These are phyloP conservation scores for Trichophyton benhamiae DNA, from an alignment of 2,329 filamentous ascomycete species.

Conservation along the genomic window DNA sequence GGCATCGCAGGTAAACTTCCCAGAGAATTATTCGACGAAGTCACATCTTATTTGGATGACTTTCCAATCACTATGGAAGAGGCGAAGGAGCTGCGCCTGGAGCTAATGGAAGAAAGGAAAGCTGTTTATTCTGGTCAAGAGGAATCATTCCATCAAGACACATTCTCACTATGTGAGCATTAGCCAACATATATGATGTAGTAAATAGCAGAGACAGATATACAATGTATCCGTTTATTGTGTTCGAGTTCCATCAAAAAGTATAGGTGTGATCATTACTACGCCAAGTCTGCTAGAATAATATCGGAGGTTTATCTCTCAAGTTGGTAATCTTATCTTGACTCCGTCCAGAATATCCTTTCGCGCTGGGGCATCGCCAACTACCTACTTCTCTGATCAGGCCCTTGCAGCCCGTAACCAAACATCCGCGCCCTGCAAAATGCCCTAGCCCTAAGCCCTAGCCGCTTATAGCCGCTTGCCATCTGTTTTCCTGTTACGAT, in stretches of 20 bases:
- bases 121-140: background rate
- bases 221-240: no score
- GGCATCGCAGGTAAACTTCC: conserved; percentile 4
- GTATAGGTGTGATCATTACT: no score
- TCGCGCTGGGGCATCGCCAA: background rate
- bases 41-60: conserved; percentile 3
- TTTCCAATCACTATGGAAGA: conserved; percentile 11
- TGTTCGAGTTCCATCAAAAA: no score
- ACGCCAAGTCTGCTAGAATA: no score
- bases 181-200: background rate
- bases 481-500: background rate
- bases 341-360: no score
- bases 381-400: background rate
- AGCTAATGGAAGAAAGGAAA: conserved; percentile 14
- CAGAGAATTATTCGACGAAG: conserved; percentile 6
- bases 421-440: background rate
- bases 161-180: conserved; percentile 13
- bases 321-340: background rate
- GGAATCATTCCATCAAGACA: background rate
- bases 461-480: background rate
- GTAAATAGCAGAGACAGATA: background rate
- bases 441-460: conserved; percentile 2
- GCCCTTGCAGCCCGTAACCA: background rate
- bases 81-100: conserved; percentile 9
- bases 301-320: background rate